Base-by-base conservation (phyloP, 2,329 filamentous ascomycete genomes). In the Byssothecium circinans region DNA sequence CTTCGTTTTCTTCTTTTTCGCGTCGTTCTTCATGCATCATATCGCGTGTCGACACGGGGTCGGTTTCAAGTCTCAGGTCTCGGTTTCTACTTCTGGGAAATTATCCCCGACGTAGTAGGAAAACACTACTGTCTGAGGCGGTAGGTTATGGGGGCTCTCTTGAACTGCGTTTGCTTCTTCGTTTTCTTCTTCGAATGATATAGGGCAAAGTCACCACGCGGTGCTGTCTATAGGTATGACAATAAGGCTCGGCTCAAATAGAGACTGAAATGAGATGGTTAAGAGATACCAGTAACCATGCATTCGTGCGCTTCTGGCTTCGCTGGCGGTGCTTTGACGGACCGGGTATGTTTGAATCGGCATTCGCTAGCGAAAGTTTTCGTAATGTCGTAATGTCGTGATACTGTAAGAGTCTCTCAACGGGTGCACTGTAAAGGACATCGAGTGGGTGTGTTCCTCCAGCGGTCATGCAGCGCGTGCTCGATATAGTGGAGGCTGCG, bases 401-500 rank as follows among this genome's bases (percentile, higher is more conserved):
- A n/a, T n/a, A n/a, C n/a, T n/a, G n/a, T n/a, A n/a, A n/a, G n/a
- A n/a, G n/a, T n/a, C n/a, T n/a, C n/a, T n/a, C n/a, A n/a, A n/a
- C n/a, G n/a, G n/a, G n/a, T n/a, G n/a, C n/a, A n/a, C n/a, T n/a
- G n/a, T n/a, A n/a, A n/a, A 23, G 25, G 19, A 30, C 32, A 12
- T 36, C 20, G n/a, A n/a, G n/a, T n/a, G n/a, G n/a, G n/a, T n/a
- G n/a, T n/a, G n/a, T n/a, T n/a, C n/a, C n/a, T n/a, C n/a, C n/a
- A n/a, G n/a, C n/a, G n/a, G 33, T 37, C 29, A 56, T 65, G 62
- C 57, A 56, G 50, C 54, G 50, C 48, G 42, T 54, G 57, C 65
- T 53, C 50, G 55, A 65, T 58, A 17, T 45, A 60, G 63, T 36
- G 27, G 58, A 57, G 44, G 58, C 58, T 58, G 62, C 64, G 54